These are phyloP conservation scores for Metschnikowia sp. DNA, from an alignment of 805 yeast species.

Conservation along the genomic window DNA sequence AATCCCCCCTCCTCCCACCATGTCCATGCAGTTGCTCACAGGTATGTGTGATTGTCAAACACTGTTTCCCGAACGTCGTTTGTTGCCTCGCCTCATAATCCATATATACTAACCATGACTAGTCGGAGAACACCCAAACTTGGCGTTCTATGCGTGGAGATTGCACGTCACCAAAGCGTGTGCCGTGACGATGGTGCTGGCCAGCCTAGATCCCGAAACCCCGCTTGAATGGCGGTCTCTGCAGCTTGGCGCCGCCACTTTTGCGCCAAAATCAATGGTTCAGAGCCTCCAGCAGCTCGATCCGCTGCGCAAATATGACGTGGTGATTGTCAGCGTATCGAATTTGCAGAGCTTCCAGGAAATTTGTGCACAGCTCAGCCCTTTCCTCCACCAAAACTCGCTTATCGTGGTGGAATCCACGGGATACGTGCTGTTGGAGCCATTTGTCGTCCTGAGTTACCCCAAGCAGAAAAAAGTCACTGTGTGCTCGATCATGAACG, in stretches of 20 bases:
- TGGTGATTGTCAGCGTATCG: slow-evolving; percentile 32
- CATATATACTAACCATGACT: slow-evolving; percentile 16
- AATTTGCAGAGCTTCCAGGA: slow-evolving; percentile 40
- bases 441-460: slow-evolving; percentile 52
- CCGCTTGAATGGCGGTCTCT: slow-evolving; percentile 21
- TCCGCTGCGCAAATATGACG: slow-evolving; percentile 24
- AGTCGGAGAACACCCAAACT: slow-evolving; percentile 57
- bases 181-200: slow-evolving; percentile 38
- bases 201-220: slow-evolving; percentile 18
- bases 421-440: slow-evolving; percentile 70
- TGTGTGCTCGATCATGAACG: slow-evolving; percentile 56
- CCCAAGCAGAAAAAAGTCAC: slow-evolving; percentile 27
- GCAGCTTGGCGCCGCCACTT: slow-evolving; percentile 12
- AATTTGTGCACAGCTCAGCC: slow-evolving; percentile 22
- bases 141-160: slow-evolving; percentile 59
- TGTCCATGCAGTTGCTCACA: slow-evolving; percentile 14
- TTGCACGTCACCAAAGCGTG: slow-evolving; percentile 42
- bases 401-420: slow-evolving; percentile 64
- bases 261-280: slow-evolving; percentile 17
- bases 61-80: not conserved
- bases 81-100: not conserved
- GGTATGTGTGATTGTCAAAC: slow-evolving; percentile 8
- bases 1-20: not conserved
- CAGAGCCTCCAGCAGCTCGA: slow-evolving; percentile 16
- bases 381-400: slow-evolving; percentile 36